phyloP scores from a whole-genome alignment of 495 filamentous ascomycete genomes.

The Neurospora discreta region DNA sequence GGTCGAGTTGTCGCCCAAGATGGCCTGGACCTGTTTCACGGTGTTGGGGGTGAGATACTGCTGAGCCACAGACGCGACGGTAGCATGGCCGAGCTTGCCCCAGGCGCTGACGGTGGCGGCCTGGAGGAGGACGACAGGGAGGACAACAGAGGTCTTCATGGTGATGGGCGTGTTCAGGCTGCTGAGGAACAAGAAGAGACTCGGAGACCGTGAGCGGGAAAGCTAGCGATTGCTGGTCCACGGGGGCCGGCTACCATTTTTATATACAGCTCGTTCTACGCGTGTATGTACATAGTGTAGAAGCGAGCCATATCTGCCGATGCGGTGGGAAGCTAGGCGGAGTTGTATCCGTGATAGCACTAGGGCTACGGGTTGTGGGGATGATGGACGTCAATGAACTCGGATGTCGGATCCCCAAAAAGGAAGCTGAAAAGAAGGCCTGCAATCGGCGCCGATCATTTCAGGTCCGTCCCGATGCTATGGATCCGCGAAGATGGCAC shows the following conservation, averaged over 20 bases:
- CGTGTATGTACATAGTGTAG: too few relatives aligned
- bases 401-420: background rate
- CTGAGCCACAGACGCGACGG: slow-evolving; percentile 42
- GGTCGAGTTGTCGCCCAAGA: slow-evolving; percentile 38
- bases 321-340: background rate
- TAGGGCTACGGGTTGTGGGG: background rate
- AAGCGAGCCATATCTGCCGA: background rate
- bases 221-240: background rate
- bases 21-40: slow-evolving; percentile 33
- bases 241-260: background rate
- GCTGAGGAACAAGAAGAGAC: background rate
- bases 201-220: background rate
- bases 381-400: background rate
- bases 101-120: slow-evolving; percentile 26
- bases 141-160: background rate
- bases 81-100: slow-evolving; percentile 50
- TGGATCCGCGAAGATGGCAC: background rate
- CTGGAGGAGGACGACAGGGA: background rate
- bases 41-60: slow-evolving; percentile 38
- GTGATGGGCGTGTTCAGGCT: background rate
- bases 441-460: background rate
- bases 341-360: background rate
- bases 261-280: background rate
- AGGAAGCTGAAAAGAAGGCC: background rate
- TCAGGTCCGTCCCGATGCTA: background rate